Evolutionary conservation across 208 protist genomes (phyloP), one percentile per base, ranked within the genome.

Genomic region (Trypanosoma grayi): DNA sequence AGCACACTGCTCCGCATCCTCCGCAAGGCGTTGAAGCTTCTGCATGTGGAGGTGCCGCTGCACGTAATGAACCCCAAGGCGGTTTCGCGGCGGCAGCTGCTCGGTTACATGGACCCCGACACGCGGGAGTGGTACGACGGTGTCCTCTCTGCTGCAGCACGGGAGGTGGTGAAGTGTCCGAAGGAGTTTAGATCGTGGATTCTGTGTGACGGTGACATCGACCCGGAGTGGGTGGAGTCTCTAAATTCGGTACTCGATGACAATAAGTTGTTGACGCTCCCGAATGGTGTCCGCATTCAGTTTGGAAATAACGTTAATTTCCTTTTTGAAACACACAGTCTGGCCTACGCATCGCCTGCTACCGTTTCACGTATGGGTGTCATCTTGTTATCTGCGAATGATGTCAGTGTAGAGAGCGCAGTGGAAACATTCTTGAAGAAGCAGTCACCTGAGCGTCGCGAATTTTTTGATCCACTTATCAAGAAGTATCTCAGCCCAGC

Each of bases 241-340:
- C 83, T 99, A 31, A 99, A 99, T 85, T 98, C 98, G 27, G 98
- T 99, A 16, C 77, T 99, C 24, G 98, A 99, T 71, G 98, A 99
- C 74, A 99, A 99, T 87, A 98, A 97, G 61, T 83, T 98, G 37
- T 81, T 99, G 20, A 99, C 98, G 30, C 92, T 99, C 67, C 97
- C 97, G 7, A 99, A 99, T 66, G 97, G 96, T 51, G 97, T 98
- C 28, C 90, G 97, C 47, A 95, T 98, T 31, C 95, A 97, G 60
- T 98, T 99, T 78, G 80, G 90, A 16, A 62, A 75, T 4, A 97
- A 97, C 55, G 84, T 98, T 27, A 98, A 98, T 75, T 94, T 98
- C 71, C 61, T 97, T 36, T 99, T 99, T 74, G 97, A 99, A 74
- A 95, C 97, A n/a, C 87, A 98, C 69, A 97, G 95, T 70, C 75